Evolutionary conservation across 164 flowering plant species (phyloP).

Genomic region (Stephania yunnanensis): DNA sequence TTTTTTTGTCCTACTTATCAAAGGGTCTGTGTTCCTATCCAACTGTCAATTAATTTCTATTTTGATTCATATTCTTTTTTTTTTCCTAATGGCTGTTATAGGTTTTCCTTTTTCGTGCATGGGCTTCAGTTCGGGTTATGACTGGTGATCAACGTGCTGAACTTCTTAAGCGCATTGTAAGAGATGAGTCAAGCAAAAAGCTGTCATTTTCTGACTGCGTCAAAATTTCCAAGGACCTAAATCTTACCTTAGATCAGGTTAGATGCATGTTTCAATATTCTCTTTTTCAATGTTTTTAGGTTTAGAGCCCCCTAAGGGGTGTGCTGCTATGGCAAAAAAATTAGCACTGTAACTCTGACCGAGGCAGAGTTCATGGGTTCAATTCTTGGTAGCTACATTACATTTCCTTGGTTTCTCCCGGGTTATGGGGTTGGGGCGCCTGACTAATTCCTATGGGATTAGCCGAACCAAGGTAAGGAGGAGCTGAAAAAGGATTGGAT

Average conservation of each 20-base stretch:
- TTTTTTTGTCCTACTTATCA: no score
- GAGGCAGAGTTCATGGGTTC: no score
- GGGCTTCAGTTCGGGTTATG: conserved; percentile 77
- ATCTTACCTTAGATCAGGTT: conserved; percentile 85
- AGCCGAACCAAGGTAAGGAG: no score
- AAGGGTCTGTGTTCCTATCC: neutral
- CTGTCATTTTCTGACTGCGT: conserved; percentile 59
- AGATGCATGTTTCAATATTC: neutral
- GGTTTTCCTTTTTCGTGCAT: conserved; percentile 61
- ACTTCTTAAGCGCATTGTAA: conserved; percentile 52
- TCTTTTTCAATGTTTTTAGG: neutral
- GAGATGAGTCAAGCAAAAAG: conserved; percentile 40
- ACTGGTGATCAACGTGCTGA: conserved; percentile 80
- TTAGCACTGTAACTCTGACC: no score
- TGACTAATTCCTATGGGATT: no score
- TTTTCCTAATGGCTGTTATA: conserved; percentile 19
- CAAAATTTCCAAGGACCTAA: conserved; percentile 73
- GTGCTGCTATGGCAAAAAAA: no score
- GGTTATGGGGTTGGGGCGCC: no score
- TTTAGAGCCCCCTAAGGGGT: no score
- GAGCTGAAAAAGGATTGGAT: no score
- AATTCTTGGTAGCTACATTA: no score
- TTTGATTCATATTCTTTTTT: neutral
- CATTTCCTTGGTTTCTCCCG: no score
- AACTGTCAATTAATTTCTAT: neutral